Evolutionary conservation across 176 grass and related monocot genomes (phyloP).

Genomic region (Puya raimondii): DNA sequence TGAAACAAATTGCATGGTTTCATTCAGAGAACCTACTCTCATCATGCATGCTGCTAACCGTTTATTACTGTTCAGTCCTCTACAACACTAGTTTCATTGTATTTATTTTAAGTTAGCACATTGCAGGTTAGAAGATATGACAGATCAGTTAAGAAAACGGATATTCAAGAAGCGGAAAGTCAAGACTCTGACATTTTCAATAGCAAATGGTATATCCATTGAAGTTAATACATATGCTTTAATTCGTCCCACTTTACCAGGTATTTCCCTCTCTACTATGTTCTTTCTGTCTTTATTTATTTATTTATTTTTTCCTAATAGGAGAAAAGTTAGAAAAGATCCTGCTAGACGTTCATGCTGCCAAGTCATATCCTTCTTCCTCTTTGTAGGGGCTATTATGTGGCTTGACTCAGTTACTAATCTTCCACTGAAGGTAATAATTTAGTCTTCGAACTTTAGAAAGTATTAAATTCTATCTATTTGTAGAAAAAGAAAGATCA

Average conservation of each 20-base stretch:
- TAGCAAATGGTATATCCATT: conserved; percentile 72
- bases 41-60: not conserved
- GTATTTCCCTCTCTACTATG: conserved; percentile 24
- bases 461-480: not conserved
- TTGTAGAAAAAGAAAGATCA: too few relatives aligned
- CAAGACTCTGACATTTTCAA: conserved; percentile 77
- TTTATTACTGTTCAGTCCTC: not conserved
- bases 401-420: conserved; percentile 96
- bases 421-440: conserved; percentile 75
- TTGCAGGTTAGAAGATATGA: conserved; percentile 77
- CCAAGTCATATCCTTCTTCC: conserved; percentile 9
- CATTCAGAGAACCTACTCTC: not conserved
- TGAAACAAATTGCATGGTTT: not conserved
- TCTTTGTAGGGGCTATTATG: conserved; percentile 52
- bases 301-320: not conserved
- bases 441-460: conserved; percentile 7
- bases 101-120: not conserved
- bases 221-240: conserved; percentile 89
- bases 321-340: not conserved
- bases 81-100: not conserved
- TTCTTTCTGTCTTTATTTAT: conserved; percentile 7
- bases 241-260: conserved; percentile 66
- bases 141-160: conserved; percentile 75
- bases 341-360: not conserved
- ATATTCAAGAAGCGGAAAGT: conserved; percentile 89